Evolutionary conservation across 148 eudicot species (phyloP).

Genomic region (Diospyros lotus): DNA sequence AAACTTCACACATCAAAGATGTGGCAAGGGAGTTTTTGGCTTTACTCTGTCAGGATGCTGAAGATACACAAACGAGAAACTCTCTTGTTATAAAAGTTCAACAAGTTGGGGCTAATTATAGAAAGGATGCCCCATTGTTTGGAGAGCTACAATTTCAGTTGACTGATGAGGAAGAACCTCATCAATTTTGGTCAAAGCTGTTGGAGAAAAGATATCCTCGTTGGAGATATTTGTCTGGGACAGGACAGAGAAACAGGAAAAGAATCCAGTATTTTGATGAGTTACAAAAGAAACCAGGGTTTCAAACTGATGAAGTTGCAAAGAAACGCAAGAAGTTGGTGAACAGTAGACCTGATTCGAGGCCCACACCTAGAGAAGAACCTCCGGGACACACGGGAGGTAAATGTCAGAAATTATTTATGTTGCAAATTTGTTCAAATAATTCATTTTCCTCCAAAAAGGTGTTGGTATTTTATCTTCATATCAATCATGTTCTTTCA

Average conservation of each 20-base stretch:
- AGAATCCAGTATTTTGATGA: slow-evolving; percentile 44
- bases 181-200: slow-evolving; percentile 58
- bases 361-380: not conserved
- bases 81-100: slow-evolving; percentile 46
- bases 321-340: slow-evolving; percentile 13
- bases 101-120: slow-evolving; percentile 42
- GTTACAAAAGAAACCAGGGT: slow-evolving; percentile 7
- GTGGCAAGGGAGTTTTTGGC: slow-evolving; percentile 46
- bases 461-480: too few relatives aligned
- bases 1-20: slow-evolving; percentile 23
- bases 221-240: slow-evolving; percentile 58
- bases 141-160: slow-evolving; percentile 49
- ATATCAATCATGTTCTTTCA: too few relatives aligned
- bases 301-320: slow-evolving; percentile 10
- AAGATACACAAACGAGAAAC: slow-evolving; percentile 13
- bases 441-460: not conserved
- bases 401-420: not conserved
- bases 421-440: not conserved
- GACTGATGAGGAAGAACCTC: slow-evolving; percentile 45
- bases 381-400: not conserved
- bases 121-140: slow-evolving; percentile 36
- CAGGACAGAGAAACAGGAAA: slow-evolving; percentile 67
- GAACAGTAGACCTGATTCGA: slow-evolving; percentile 12
- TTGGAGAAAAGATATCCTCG: slow-evolving; percentile 55
- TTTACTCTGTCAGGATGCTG: slow-evolving; percentile 27